Evolutionary conservation across 257 asterid species (phyloP).

Genomic region (Primulina huaijiensis): DNA sequence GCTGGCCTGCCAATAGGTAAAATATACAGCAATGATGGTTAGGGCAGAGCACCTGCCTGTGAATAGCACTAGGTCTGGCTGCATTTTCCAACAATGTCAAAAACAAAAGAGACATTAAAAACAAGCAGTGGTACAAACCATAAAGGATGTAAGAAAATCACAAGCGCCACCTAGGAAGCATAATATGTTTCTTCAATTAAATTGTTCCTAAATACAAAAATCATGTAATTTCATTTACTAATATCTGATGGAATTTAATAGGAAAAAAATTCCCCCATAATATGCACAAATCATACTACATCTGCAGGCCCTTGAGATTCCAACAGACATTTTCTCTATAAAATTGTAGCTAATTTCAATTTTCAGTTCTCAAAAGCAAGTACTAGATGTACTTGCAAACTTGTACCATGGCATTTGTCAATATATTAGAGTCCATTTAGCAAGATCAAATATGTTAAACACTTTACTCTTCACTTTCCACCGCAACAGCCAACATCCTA

Average conservation of each 20-base stretch:
- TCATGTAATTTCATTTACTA: no score
- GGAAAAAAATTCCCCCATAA: not conserved
- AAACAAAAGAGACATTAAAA: slow-evolving; percentile 24
- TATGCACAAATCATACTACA: no score
- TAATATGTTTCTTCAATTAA: not conserved
- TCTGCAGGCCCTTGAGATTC: no score
- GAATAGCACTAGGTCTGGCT: slow-evolving; percentile 95
- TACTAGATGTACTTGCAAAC: no score
- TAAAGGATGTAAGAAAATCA: not conserved
- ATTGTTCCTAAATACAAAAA: not conserved
- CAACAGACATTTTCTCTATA: no score
- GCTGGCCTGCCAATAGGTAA: slow-evolving; percentile 13
- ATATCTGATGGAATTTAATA: not conserved
- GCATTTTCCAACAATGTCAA: slow-evolving; percentile 43
- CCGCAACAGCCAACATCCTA: not conserved
- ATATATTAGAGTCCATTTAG: no score
- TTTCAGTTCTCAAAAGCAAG: no score
- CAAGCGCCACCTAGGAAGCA: not conserved
- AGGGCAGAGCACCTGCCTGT: slow-evolving; percentile 72
- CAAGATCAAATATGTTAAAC: no score
- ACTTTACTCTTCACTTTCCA: not conserved
- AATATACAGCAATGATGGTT: slow-evolving; percentile 19
- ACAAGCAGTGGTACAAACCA: not conserved
- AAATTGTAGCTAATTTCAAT: no score
- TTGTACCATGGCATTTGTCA: no score